These are phyloP conservation scores for Malassezia psittaci DNA, from an alignment of 1,284 basidiomycete species.

Conservation along the genomic window DNA sequence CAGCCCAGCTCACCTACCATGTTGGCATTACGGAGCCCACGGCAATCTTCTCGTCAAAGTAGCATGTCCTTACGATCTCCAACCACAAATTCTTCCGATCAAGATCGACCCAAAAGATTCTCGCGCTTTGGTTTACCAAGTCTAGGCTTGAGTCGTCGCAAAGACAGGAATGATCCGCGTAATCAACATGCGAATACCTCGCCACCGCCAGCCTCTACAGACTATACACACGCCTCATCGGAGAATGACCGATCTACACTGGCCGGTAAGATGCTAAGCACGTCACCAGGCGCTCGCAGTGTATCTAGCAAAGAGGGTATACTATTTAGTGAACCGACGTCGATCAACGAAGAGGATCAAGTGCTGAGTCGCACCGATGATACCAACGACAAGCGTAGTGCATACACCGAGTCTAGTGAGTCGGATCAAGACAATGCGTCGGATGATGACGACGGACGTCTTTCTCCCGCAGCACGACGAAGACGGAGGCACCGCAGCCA, in stretches of 20 bases:
- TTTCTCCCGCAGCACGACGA: conserved; percentile 15
- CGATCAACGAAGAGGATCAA: conserved; percentile 4
- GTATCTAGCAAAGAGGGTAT: not conserved
- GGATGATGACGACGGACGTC: conserved; percentile 17
- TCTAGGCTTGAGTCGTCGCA: conserved; percentile 30
- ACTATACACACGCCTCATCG: not conserved
- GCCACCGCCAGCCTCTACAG: not conserved
- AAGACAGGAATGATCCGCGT: conserved; percentile 7
- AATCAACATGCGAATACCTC: not conserved
- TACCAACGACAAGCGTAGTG: conserved; percentile 17
- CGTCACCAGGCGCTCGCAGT: not conserved
- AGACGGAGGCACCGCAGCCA: conserved; percentile 11
- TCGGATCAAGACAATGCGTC: conserved; percentile 20
- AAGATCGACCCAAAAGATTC: conserved; percentile 24
- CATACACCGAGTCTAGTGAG: conserved; percentile 10
- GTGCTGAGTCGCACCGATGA: conserved; percentile 15
- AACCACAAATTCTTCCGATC: not conserved
- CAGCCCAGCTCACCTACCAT: conserved; percentile 9
- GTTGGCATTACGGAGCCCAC: conserved; percentile 13
- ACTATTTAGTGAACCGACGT: not conserved
- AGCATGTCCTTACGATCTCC: conserved; percentile 11
- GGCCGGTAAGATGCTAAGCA: not conserved
- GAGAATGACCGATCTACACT: not conserved
- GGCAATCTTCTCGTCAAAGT: not conserved
- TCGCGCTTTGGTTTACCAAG: conserved; percentile 16